Evolutionary conservation across 495 filamentous ascomycete genomes (phyloP).

Genomic region (Hypoxylon crocopeplum): DNA sequence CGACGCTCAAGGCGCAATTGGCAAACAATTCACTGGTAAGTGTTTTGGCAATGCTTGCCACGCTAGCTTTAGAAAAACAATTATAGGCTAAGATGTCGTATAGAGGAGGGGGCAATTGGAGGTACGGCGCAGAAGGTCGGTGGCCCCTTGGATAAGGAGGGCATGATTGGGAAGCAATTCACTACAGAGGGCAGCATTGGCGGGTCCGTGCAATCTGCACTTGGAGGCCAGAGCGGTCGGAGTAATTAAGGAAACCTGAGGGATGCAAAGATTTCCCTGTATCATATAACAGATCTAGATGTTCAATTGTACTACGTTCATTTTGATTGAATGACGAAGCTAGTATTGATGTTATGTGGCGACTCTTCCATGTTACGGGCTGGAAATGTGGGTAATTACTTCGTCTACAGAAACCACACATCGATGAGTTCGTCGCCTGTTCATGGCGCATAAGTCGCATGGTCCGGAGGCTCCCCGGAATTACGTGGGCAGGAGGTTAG

Average conservation of each 20-base stretch:
- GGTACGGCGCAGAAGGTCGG: slow-evolving; percentile 55
- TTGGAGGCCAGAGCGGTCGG: slow-evolving; percentile 49
- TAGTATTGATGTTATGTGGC: too few species aligned
- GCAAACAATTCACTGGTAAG: slow-evolving; percentile 48
- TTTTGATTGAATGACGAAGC: too few species aligned
- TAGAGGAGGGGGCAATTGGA: slow-evolving; percentile 54
- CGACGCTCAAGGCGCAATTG: slow-evolving; percentile 42
- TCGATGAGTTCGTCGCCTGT: too few species aligned
- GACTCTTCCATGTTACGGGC: too few species aligned
- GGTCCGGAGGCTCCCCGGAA: too few species aligned
- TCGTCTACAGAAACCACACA: too few species aligned
- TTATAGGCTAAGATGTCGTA: slow-evolving; percentile 1
- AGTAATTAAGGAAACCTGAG: slow-evolving; percentile 35
- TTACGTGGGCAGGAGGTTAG: too few species aligned
- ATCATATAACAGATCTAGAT: too few species aligned
- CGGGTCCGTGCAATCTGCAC: slow-evolving; percentile 50
- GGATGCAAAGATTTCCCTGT: too few species aligned
- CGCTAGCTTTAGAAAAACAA: background rate
- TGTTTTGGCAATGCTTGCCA: background rate
- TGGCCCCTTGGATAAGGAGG: slow-evolving; percentile 54
- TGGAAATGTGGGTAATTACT: too few species aligned
- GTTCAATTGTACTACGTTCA: too few species aligned
- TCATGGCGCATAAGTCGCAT: too few species aligned
- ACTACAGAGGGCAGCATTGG: slow-evolving; percentile 48
- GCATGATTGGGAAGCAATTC: slow-evolving; percentile 54